phyloP scores from a whole-genome alignment of 1,284 basidiomycete genomes.

The Xerocomus tenax region DNA sequence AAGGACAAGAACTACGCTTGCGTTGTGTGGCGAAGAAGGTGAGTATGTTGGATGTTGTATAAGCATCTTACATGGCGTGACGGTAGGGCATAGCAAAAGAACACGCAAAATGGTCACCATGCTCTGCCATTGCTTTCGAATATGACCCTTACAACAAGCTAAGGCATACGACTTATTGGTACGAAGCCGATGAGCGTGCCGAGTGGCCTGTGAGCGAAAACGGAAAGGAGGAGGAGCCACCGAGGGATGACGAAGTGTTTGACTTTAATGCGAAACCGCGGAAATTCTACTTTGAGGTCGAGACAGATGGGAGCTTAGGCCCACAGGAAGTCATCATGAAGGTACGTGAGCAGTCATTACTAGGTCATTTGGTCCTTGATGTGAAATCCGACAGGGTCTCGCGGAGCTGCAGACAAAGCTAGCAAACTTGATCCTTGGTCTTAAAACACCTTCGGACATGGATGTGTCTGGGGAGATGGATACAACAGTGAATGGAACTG shows the following conservation, averaged over 20 bases:
- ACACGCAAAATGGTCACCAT: conserved; percentile 98
- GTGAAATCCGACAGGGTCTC: conserved; percentile 49
- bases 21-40: conserved; percentile 92
- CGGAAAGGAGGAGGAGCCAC: conserved; percentile 73
- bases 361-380: neutral
- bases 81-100: conserved; percentile 91
- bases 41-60: conserved; percentile 4
- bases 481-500: conserved; percentile 29
- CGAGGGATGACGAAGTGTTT: conserved; percentile 72
- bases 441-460: conserved; percentile 57
- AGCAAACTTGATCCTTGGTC: conserved; percentile 67
- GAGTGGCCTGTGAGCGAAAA: conserved; percentile 85
- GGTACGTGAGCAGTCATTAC: conserved; percentile 34
- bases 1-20: conserved; percentile 86
- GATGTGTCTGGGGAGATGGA: conserved; percentile 37
- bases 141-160: conserved; percentile 98
- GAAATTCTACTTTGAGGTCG: conserved; percentile 87
- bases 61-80: neutral
- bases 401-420: conserved; percentile 76
- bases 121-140: conserved; percentile 91
- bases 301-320: conserved; percentile 81
- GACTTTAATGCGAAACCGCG: conserved; percentile 81
- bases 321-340: conserved; percentile 85
- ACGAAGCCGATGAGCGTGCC: conserved; percentile 65
- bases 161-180: conserved; percentile 94